Base-by-base conservation (phyloP, 768 basidiomycete genomes). In the Lyophyllum decastes region DNA sequence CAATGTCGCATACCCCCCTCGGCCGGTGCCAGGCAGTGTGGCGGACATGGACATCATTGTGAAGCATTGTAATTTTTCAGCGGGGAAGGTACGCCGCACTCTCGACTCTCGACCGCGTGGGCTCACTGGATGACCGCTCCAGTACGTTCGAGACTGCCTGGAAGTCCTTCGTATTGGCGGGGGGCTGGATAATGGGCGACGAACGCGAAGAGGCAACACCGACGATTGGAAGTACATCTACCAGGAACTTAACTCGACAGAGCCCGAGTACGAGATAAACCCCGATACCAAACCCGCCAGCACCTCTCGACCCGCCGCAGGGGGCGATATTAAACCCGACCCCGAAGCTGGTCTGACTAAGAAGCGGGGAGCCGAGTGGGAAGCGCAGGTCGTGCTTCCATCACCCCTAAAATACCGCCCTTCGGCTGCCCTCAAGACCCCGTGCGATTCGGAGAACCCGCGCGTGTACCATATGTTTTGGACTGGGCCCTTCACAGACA, bases 401-500 rank as follows among this genome's bases (percentile, higher is more conserved):
- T 64, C 76, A 2, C 73, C 80, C 17, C 72, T 78, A 44, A 76
- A 78, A 44, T 78, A 82, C 59, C 70, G 61, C 59, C 82, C 66
- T 60, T 75, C 70, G 64, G 77, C 68, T 61, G 76, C 71, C 55
- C 74, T 78, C 14, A 57, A 74, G 57, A 43, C 64, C 2, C 78
- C 85, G 1, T 97, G 95, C 74, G 88, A 92, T 52, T 68, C 77
- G 0, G 86, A 90, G 54, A 88, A 90, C 68, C 92, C 92, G 2
- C 82, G 90, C 21, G 70, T 95, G 4, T 96, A 92, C 79, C 95
- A 97, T 73, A 82, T 96, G 88, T 97, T 95, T 79, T 97, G 95
- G 94, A 93, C 94, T 0, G 94, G 95, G 0, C 88, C 94, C 1
- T 96, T 98, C 76, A 95, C 94, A 19, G 95, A 98, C 77, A 97